Evolutionary conservation across 768 basidiomycete genomes (phyloP).

Genomic region (Multifurca ochricompacta): DNA sequence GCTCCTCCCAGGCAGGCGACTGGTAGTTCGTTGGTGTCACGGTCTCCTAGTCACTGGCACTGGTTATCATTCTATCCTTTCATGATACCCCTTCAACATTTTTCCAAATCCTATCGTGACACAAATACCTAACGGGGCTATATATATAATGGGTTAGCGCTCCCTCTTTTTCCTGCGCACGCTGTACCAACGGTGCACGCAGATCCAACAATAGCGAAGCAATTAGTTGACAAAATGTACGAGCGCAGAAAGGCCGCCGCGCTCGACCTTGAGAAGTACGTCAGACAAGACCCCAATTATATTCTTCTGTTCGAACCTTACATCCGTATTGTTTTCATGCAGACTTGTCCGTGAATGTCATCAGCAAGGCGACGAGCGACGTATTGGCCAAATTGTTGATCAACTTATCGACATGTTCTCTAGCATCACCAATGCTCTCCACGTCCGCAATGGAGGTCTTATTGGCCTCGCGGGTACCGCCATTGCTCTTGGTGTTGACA

Average conservation of each 20-base stretch:
- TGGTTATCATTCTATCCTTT: too few relatives aligned
- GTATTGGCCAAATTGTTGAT: conserved; percentile 83
- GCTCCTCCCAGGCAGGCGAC: too few relatives aligned
- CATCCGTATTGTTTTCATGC: conserved; percentile 8
- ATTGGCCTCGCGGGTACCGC: conserved; percentile 95
- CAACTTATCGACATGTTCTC: conserved; percentile 94
- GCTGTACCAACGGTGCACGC: conserved; percentile 23
- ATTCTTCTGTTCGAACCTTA: neutral
- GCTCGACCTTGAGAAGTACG: conserved; percentile 89
- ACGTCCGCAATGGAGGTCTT: conserved; percentile 88
- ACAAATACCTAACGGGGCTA: neutral
- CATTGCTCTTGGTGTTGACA: conserved; percentile 91
- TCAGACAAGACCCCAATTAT: neutral
- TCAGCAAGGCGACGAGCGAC: conserved; percentile 68
- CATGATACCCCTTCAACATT: neutral
- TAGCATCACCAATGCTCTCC: conserved; percentile 71
- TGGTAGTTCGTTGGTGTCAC: too few relatives aligned
- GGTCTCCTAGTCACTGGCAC: too few relatives aligned
- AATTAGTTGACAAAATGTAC: conserved; percentile 88
- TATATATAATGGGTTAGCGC: conserved; percentile 1
- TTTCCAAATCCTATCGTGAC: neutral
- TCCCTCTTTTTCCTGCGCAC: neutral
- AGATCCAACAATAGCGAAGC: conserved; percentile 73
- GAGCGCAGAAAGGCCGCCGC: conserved; percentile 96
- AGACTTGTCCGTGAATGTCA: conserved; percentile 86